A percentile compares a stretch with the other conserved stretches of the same genome.
phyloP scores from a whole-genome alignment of 352 stramenopile species.

The Pythium vanterpoolii region DNA sequence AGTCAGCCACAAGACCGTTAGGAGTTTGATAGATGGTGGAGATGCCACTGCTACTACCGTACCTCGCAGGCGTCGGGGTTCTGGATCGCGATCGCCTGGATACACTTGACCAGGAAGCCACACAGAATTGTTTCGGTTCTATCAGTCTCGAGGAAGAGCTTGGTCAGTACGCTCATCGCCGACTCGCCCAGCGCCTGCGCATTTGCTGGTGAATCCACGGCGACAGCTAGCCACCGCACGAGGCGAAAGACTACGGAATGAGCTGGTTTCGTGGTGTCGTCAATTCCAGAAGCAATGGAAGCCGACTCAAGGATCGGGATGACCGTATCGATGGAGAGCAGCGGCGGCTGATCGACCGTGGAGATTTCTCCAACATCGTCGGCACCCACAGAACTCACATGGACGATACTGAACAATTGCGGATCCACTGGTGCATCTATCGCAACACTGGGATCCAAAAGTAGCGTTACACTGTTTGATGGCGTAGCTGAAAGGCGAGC shows the following conservation, averaged over 20 bases:
- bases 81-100: constrained; percentile 34
- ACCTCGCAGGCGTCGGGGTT: constrained; percentile 44
- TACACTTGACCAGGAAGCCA: constrained; percentile 43
- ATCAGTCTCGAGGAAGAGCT: constrained; percentile 31
- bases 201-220: constrained; percentile 40
- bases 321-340: constrained; percentile 35
- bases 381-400: neutral
- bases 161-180: constrained; percentile 28
- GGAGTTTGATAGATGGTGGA: neutral
- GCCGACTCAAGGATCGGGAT: constrained; percentile 34
- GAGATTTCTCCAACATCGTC: neutral
- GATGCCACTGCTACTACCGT: neutral
- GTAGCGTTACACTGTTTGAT: neutral
- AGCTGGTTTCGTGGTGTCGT: neutral
- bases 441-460: neutral
- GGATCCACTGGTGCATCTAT: constrained; percentile 14
- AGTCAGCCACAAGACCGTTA: neutral
- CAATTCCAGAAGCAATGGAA: neutral
- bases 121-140: constrained; percentile 28
- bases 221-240: constrained; percentile 45
- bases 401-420: constrained; percentile 19
- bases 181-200: constrained; percentile 39
- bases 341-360: constrained; percentile 20
- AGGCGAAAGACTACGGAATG: constrained; percentile 37
- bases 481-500: neutral